Conservation (phyloP, 345 rosid species). For the Linum lewisii region DNA sequence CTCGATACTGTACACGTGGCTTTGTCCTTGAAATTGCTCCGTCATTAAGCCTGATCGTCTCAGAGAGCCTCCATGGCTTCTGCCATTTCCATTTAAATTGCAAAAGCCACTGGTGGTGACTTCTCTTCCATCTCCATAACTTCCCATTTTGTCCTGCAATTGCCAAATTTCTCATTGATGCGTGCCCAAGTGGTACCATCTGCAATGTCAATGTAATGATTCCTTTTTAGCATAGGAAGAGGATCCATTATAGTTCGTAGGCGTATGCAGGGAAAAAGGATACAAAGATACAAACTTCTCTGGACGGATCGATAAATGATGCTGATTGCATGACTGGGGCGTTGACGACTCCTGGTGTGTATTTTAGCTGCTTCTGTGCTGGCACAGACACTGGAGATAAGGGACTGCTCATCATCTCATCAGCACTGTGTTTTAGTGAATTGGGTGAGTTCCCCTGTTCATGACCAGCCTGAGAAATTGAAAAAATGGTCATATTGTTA, state of each 20-base stretch:
- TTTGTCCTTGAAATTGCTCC: constrained; percentile 59
- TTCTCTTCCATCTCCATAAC: constrained; percentile 99
- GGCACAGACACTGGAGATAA: constrained; percentile 67
- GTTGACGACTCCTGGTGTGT: constrained; percentile 78
- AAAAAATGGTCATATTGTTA: not conserved
- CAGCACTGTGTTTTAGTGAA: constrained; percentile 51
- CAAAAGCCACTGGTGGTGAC: constrained; percentile 95
- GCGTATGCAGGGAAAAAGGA: constrained; percentile 7
- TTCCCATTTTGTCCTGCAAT: constrained; percentile 70
- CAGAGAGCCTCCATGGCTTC: constrained; percentile 98
- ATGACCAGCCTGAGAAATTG: constrained; percentile 17
- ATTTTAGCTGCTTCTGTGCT: constrained; percentile 89
- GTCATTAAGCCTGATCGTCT: constrained; percentile 82
- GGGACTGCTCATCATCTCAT: constrained; percentile 46
- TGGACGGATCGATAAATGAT: constrained; percentile 54
- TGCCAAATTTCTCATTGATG: constrained; percentile 60
- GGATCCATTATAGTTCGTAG: not conserved
- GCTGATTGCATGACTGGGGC: constrained; percentile 47
- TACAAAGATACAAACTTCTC: constrained; percentile 40
- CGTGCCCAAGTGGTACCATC: constrained; percentile 86
- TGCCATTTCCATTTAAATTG: constrained; percentile 99
- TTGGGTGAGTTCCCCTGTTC: constrained; percentile 51
- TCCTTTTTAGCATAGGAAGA: constrained; percentile 13
- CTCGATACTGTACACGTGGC: constrained; percentile 50
- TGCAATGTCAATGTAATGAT: constrained; percentile 23